Percentiles rank a stretch among this genome's conserved stretches.
Conservation (phyloP, 495 filamentous ascomycete species). For the Penicillium canescens region DNA sequence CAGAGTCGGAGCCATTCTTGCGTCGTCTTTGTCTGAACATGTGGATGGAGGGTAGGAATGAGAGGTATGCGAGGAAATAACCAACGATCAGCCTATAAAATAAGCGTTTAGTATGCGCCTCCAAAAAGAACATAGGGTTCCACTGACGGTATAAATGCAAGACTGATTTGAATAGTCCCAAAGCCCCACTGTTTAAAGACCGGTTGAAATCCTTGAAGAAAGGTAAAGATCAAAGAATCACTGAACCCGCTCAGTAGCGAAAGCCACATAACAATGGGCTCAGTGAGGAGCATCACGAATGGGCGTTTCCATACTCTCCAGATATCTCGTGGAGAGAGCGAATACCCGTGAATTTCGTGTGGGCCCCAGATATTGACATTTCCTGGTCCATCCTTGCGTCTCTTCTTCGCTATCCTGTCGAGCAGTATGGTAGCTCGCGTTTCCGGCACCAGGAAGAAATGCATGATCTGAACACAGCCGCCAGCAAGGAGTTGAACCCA, state of each 20-base stretch:
- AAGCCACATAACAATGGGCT: constrained; percentile 67
- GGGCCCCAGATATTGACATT: constrained; percentile 55
- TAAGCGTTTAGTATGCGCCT: too few relatives aligned
- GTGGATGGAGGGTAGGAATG: constrained; percentile 57
- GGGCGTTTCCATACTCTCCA: constrained; percentile 61
- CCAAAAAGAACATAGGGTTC: too few relatives aligned
- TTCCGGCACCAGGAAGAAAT: constrained; percentile 65
- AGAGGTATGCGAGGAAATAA: constrained; percentile 59
- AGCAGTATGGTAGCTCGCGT: constrained; percentile 63
- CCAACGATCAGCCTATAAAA: constrained; percentile 52
- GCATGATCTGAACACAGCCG: constrained; percentile 58
- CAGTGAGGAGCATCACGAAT: constrained; percentile 69
- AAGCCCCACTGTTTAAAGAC: constrained; percentile 66
- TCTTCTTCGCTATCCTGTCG: constrained; percentile 58
- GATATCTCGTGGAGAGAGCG: constrained; percentile 33
- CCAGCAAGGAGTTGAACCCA: constrained; percentile 76
- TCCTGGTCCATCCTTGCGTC: constrained; percentile 46
- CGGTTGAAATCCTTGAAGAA: constrained; percentile 60
- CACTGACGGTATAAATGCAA: constrained; percentile 43
- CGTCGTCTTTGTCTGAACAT: constrained; percentile 43
- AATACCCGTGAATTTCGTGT: constrained; percentile 44
- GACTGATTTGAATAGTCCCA: constrained; percentile 48
- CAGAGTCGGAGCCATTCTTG: constrained; percentile 42
- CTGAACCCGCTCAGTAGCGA: constrained; percentile 71
- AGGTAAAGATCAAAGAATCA: constrained; percentile 73